These are phyloP conservation scores for Dryadomyces quercivorus DNA, from an alignment of 2,329 filamentous ascomycete species.

Conservation along the genomic window DNA sequence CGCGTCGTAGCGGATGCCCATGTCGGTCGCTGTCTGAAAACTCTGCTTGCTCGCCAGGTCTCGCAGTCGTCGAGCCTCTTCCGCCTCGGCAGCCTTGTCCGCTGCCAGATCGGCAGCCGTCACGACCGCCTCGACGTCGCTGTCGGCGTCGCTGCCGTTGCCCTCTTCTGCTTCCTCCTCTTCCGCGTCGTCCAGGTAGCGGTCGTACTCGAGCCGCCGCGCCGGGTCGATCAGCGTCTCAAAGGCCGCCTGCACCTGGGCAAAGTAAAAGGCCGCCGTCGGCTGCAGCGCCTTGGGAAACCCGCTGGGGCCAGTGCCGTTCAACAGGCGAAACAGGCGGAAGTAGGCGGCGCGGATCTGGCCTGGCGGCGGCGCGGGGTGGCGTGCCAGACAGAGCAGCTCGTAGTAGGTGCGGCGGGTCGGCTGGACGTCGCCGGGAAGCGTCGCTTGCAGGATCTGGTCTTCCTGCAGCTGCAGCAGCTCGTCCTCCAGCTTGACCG, in stretches of 20 bases:
- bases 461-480: background rate
- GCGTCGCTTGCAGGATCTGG: background rate
- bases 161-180: conserved; percentile 10
- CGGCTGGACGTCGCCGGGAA: background rate
- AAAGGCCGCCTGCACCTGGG: conserved; percentile 29
- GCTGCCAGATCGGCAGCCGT: background rate
- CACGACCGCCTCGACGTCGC: conserved; percentile 14
- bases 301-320: conserved; percentile 11
- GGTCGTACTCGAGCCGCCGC: conserved; percentile 29
- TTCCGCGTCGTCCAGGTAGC: conserved; percentile 12
- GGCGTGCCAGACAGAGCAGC: conserved; percentile 28
- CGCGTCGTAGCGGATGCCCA: conserved; percentile 26
- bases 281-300: conserved; percentile 26
- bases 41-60: conserved; percentile 13
- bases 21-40: conserved; percentile 21
- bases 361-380: conserved; percentile 17
- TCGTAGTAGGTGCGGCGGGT: conserved; percentile 28
- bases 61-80: background rate
- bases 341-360: conserved; percentile 32
- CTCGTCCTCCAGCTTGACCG: background rate
- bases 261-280: conserved; percentile 27
- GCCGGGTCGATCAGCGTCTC: conserved; percentile 34
- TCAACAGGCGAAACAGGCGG: conserved; percentile 30
- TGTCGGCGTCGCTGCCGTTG: conserved; percentile 4
- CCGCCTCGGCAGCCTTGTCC: background rate